Conservation (phyloP, 768 basidiomycete species). For the Tulasnella calospora region DNA sequence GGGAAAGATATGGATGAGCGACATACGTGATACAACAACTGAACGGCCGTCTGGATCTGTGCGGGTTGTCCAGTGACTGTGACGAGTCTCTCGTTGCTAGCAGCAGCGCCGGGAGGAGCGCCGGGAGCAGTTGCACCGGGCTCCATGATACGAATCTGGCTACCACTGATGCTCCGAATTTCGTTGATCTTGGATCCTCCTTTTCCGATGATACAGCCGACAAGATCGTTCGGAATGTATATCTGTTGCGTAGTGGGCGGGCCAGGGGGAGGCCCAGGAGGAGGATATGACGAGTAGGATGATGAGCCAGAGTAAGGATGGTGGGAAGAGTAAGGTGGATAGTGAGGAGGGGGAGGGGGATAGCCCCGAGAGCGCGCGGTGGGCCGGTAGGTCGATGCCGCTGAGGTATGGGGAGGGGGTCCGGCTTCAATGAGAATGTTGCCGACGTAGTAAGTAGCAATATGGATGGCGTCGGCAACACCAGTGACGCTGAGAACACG, state of each 20-base stretch:
- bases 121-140: constrained; percentile 67
- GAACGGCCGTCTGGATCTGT: constrained; percentile 95
- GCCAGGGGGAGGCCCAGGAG: constrained; percentile 49
- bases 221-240: constrained; percentile 95
- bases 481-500: constrained; percentile 96
- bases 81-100: constrained; percentile 76
- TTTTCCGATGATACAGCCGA: constrained; percentile 97
- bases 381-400: constrained; percentile 62
- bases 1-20: neutral
- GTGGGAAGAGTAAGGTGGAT: constrained; percentile 13
- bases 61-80: constrained; percentile 94
- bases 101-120: constrained; percentile 52
- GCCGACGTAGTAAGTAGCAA: constrained; percentile 98
- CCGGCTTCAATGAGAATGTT: constrained; percentile 92
- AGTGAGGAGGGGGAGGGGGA: constrained; percentile 30
- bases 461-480: constrained; percentile 98
- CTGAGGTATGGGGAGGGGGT: constrained; percentile 43
- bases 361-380: constrained; percentile 14
- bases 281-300: constrained; percentile 9
- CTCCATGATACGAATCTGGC: constrained; percentile 98
- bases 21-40: constrained; percentile 50
- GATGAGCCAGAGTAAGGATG: constrained; percentile 21
- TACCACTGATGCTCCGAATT: constrained; percentile 90
- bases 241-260: constrained; percentile 95
- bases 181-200: constrained; percentile 99